Evolutionary conservation across 129 eudicot species (phyloP).

Genomic region (Artemisia tridentata): DNA sequence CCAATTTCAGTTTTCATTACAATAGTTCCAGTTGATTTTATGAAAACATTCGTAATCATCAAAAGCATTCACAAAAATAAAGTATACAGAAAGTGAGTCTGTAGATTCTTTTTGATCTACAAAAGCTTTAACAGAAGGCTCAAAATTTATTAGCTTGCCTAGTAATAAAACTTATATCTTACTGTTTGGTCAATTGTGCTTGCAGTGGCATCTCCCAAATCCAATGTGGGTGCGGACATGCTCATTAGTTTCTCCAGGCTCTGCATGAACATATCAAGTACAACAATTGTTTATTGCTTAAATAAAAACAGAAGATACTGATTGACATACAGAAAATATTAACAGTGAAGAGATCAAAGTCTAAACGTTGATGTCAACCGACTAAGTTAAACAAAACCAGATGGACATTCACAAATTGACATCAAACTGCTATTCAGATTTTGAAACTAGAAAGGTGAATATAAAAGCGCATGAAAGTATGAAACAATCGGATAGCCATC

Average conservation of each 20-base stretch:
- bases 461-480: neutral
- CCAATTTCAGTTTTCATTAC: no score
- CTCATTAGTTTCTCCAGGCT: constrained; percentile 73
- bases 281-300: neutral
- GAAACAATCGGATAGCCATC: neutral
- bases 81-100: no score
- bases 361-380: neutral
- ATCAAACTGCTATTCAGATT: neutral
- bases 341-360: neutral
- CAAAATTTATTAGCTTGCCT: neutral
- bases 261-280: constrained; percentile 37
- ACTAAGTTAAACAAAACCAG: constrained; percentile 8
- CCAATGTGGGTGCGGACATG: constrained; percentile 50
- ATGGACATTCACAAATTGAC: neutral
- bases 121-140: neutral
- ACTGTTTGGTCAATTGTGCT: constrained; percentile 37
- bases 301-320: neutral
- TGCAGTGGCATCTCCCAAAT: constrained; percentile 40
- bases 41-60: no score
- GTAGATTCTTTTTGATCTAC: constrained; percentile 1
- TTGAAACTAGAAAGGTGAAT: neutral
- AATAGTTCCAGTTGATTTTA: no score
- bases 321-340: neutral
- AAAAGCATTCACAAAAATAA: neutral
- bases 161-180: constrained; percentile 21